phyloP scores from a whole-genome alignment of 106 monocot species.

The Agapanthus africanus region DNA sequence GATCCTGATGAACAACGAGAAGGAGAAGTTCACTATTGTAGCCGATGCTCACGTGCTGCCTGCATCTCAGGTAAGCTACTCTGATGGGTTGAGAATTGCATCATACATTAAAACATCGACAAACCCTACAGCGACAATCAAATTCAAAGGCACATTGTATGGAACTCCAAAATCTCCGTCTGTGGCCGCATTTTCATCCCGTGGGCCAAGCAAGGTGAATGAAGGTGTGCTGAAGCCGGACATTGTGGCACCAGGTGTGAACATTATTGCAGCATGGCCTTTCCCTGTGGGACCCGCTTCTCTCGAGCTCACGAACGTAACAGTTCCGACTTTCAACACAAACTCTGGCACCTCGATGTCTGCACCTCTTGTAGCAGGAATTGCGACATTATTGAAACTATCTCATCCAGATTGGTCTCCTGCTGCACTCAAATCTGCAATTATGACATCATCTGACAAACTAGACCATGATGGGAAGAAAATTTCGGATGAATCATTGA shows the following conservation, averaged over 20 bases:
- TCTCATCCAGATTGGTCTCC: conserved; percentile 13
- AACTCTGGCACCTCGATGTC: conserved; percentile 17
- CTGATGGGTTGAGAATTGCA: conserved; percentile 3
- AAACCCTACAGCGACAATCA: conserved; percentile 14
- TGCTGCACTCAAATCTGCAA: conserved; percentile 7
- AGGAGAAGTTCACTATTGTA: conserved; percentile 12
- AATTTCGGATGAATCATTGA: conserved; percentile 11
- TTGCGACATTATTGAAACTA: conserved; percentile 4
- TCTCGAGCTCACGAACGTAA: not conserved
- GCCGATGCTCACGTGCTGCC: not conserved
- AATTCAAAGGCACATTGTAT: conserved; percentile 27
- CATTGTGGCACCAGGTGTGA: conserved; percentile 28
- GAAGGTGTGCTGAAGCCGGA: conserved; percentile 30
- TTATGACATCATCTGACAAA: conserved; percentile 7
- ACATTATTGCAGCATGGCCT: conserved; percentile 35
- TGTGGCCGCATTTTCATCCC: conserved; percentile 33
- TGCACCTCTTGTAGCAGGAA: conserved; percentile 1
- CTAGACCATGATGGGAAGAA: not conserved
- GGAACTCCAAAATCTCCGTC: conserved; percentile 17
- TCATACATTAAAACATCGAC: not conserved
- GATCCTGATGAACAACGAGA: conserved; percentile 14
- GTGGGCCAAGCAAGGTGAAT: conserved; percentile 16
- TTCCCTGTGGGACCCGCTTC: conserved; percentile 10
- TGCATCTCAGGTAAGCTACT: conserved; percentile 6
- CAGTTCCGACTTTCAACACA: conserved; percentile 15